Evolutionary conservation across 2,329 filamentous ascomycete species (phyloP).

Genomic region (Trichoderma endophyticum): DNA sequence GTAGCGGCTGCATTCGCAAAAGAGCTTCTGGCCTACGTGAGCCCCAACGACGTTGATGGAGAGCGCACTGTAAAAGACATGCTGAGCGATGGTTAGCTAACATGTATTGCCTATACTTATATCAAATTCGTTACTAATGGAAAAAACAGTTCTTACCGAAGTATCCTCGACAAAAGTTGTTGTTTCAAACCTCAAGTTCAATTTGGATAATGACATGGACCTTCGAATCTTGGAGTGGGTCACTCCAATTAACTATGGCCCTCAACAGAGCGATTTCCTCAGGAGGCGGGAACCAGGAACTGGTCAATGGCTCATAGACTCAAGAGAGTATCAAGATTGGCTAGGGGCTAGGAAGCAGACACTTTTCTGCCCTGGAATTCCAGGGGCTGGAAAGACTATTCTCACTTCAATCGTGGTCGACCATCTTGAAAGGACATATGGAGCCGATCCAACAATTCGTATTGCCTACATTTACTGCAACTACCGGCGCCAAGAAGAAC

Average conservation of each 20-base stretch:
- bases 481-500: constrained; percentile 35
- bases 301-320: constrained; percentile 45
- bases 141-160: not conserved
- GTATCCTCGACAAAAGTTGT: too few species aligned
- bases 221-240: constrained; percentile 38
- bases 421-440: constrained; percentile 31
- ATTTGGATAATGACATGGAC: not conserved
- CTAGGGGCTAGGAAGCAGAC: constrained; percentile 25
- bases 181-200: not conserved
- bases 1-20: constrained; percentile 6
- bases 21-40: not conserved
- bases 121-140: not conserved
- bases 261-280: constrained; percentile 42
- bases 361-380: constrained; percentile 46
- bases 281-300: constrained; percentile 37
- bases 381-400: constrained; percentile 49
- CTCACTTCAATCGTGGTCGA: constrained; percentile 42
- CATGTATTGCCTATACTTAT: too few species aligned
- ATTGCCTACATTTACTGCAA: constrained; percentile 46
- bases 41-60: not conserved
- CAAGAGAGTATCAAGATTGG: constrained; percentile 36
- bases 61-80: not conserved
- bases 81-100: not conserved
- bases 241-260: constrained; percentile 32
- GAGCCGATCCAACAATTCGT: constrained; percentile 27